Conservation (phyloP, 805 yeast genomes). For the Nakazawaea anatomiae region DNA sequence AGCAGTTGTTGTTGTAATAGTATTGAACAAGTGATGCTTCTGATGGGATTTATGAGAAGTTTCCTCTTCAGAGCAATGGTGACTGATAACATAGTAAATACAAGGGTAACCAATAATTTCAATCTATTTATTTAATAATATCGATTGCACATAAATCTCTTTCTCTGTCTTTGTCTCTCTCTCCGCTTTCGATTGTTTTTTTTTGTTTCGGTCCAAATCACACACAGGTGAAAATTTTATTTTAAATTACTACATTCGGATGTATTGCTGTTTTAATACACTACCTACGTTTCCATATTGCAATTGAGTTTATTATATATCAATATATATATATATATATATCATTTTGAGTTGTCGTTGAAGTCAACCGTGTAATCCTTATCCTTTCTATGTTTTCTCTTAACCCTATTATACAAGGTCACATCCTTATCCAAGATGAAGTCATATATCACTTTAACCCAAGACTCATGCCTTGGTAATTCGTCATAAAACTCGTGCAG, state of each 20-base stretch:
- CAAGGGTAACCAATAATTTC: too few relatives aligned
- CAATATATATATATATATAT: too few relatives aligned
- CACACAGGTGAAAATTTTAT: background rate
- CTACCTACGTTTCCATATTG: background rate
- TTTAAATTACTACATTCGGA: background rate
- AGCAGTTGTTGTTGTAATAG: background rate
- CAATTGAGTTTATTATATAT: background rate
- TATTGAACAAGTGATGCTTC: background rate
- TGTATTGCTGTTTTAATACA: background rate
- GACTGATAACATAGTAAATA: background rate
- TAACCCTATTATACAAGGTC: slow-evolving; percentile 75
- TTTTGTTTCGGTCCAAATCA: background rate
- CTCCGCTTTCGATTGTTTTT: background rate
- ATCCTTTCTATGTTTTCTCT: slow-evolving; percentile 38
- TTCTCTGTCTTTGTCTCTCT: background rate
- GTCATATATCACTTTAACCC: slow-evolving; percentile 72
- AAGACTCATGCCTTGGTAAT: slow-evolving; percentile 68
- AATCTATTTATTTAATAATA: too few relatives aligned
- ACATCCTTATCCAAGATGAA: slow-evolving; percentile 66
- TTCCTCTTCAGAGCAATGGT: background rate
- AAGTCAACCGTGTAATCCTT: slow-evolving; percentile 25
- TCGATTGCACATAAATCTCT: too few relatives aligned
- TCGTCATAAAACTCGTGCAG: slow-evolving; percentile 82
- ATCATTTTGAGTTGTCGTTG: slow-evolving; percentile 21
- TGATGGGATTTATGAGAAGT: background rate